Evolutionary conservation across 129 eudicot genomes (phyloP), one percentile per base, ranked within the genome.

Genomic region (Solidago caesia): DNA sequence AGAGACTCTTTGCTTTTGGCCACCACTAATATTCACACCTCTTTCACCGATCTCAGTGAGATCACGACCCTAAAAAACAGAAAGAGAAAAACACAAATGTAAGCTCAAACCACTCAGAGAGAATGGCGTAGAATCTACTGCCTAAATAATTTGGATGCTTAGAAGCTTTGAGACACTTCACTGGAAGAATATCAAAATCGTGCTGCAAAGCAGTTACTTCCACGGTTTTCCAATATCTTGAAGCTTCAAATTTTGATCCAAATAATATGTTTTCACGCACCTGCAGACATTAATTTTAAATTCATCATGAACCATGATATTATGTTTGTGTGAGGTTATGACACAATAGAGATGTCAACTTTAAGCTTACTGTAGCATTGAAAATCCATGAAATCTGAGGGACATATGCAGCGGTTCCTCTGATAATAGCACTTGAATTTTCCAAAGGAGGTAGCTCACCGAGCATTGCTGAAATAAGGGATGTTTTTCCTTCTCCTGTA

Each of bases 31-130:
- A 77, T 94, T 94, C 75, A 94, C 98, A 57, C 98, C 98, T 80
- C 98, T 86, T 87, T 94, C 98, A 61, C 98, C 98, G 70, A 94
- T 94, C 80, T 94, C 98, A 13, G 98, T 94, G 39, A 94, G 89
- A 83, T 94, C 98, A 84, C 85, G 83, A 57, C 98, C 98, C 98
- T 94, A 63, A 66, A 29, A 16, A 80, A 74, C 51, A 46, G 68
- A 49, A 33, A 67, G 67, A 44, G 39, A 73, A 41, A 42, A 44
- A 65, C 74, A 71, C 26, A 59, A 49, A 65, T 1, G 25, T 67
- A 71, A 59, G 42, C 51, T 45, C 80, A 46, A 46, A 51, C 80
- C 42, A 4, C 70, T 61, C 41, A 44, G 39, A 75, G 71, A 43
- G 44, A 14, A 58, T 1, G 5, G 41, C 12, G 15, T 53, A 73